A percentile compares a stretch with the other conserved stretches of the same genome.
Evolutionary conservation across 176 grass and related monocot genomes (phyloP).

Genomic region (Eragrostis nindensis): DNA sequence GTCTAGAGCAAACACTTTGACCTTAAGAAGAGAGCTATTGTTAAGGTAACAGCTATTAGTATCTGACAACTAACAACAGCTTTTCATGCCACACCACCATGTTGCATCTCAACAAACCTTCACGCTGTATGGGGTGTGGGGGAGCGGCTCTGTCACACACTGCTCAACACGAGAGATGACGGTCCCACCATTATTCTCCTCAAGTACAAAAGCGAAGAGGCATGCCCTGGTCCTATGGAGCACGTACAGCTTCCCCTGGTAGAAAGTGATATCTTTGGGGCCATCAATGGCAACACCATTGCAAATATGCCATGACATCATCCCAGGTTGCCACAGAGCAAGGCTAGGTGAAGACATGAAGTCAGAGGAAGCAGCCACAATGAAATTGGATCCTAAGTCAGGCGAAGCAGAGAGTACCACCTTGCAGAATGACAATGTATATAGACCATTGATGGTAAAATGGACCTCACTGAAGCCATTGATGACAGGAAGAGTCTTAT

Average conservation of each 20-base stretch:
- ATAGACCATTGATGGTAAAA: not conserved
- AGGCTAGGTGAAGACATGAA: not conserved
- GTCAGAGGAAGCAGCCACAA: not conserved
- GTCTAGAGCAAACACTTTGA: conserved; percentile 25
- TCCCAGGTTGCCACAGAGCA: conserved; percentile 27
- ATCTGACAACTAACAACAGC: conserved; percentile 25
- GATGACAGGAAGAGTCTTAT: not conserved
- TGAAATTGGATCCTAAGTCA: not conserved
- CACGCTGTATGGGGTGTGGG: too few relatives aligned
- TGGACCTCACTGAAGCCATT: not conserved
- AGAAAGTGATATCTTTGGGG: not conserved
- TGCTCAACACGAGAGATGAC: not conserved
- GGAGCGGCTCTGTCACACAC: not conserved
- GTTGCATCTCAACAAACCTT: not conserved
- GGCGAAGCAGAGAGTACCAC: conserved; percentile 30
- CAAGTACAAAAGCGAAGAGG: not conserved
- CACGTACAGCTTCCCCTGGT: conserved; percentile 29
- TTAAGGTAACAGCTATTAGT: not conserved
- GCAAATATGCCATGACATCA: conserved; percentile 24
- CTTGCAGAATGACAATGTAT: not conserved
- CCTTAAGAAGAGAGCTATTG: not conserved
- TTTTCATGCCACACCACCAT: conserved; percentile 21
- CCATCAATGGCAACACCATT: rapidly evolving
- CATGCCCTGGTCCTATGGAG: not conserved
- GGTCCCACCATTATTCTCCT: not conserved